Conservation (phyloP, 768 basidiomycete genomes). For the Leccinum longicurvipes region DNA sequence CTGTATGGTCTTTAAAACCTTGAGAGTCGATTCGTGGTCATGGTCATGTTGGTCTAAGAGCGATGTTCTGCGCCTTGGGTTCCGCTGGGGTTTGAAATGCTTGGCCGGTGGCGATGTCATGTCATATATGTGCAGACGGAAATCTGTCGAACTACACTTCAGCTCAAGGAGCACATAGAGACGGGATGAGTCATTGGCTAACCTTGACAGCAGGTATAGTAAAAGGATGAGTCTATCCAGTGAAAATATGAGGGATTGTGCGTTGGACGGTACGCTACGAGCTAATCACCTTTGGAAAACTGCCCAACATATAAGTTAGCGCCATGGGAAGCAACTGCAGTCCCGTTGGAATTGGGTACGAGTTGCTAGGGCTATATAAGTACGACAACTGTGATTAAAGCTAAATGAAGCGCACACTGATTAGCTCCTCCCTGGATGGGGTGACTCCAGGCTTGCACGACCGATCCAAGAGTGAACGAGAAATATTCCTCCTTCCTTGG, state of each 20-base stretch:
- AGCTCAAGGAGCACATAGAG: not conserved
- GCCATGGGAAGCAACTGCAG: conserved; percentile 68
- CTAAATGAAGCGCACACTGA: conserved; percentile 42
- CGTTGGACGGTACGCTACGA: not conserved
- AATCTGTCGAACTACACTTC: conserved; percentile 49
- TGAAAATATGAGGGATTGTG: conserved; percentile 1
- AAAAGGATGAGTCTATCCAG: conserved; percentile 76
- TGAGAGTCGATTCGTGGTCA: conserved; percentile 50
- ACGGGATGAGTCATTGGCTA: conserved; percentile 1
- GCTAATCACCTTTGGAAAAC: conserved; percentile 61
- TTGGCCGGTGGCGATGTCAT: conserved; percentile 48
- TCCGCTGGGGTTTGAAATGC: conserved; percentile 15
- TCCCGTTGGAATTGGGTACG: conserved; percentile 77
- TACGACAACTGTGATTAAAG: not conserved
- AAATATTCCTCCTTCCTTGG: conserved; percentile 44
- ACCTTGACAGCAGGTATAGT: conserved; percentile 91
- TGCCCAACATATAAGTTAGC: conserved; percentile 84
- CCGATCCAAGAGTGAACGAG: conserved; percentile 46
- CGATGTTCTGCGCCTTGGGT: conserved; percentile 15
- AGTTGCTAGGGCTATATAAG: conserved; percentile 46
- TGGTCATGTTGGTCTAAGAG: conserved; percentile 26
- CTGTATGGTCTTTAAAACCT: conserved; percentile 61
- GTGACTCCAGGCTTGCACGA: conserved; percentile 33
- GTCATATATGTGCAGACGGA: conserved; percentile 85
- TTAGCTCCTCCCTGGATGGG: conserved; percentile 49